These are phyloP conservation scores for Blastobotrys raffinosifermentans DNA, from an alignment of 1,139 yeast species.

Conservation along the genomic window DNA sequence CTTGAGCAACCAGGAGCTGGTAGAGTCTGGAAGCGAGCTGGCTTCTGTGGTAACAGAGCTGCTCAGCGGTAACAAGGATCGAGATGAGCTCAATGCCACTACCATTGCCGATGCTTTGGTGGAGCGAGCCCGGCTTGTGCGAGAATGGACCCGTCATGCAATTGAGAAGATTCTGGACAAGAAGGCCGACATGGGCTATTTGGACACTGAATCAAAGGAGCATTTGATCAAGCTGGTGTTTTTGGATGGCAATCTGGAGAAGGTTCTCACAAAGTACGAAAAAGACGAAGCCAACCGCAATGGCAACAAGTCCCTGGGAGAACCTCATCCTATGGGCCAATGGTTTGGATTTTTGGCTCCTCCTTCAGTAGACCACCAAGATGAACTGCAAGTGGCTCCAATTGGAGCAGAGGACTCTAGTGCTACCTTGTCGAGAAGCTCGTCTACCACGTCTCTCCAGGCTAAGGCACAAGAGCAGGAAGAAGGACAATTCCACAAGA, in stretches of 20 bases:
- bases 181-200: constrained; percentile 16
- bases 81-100: constrained; percentile 14
- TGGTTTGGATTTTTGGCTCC: not conserved
- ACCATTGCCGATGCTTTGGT: constrained; percentile 25
- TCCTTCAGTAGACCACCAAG: constrained; percentile 10
- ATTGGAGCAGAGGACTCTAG: constrained; percentile 12
- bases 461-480: constrained; percentile 75
- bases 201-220: constrained; percentile 23
- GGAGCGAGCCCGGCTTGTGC: constrained; percentile 25
- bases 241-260: constrained; percentile 30
- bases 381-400: constrained; percentile 23
- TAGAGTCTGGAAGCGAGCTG: constrained; percentile 26
- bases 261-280: constrained; percentile 25
- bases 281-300: constrained; percentile 5
- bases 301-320: not conserved
- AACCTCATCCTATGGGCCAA: constrained; percentile 2
- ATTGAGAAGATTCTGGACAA: constrained; percentile 25
- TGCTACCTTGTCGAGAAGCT: constrained; percentile 18
- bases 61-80: constrained; percentile 19
- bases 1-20: constrained; percentile 20
- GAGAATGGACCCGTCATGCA: constrained; percentile 23
- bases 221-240: constrained; percentile 30
- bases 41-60: constrained; percentile 29
- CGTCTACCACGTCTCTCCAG: constrained; percentile 24
- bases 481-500: constrained; percentile 85